Evolutionary conservation across 2,329 filamentous ascomycete genomes (phyloP).

Genomic region (Arthrocladium fulminans): DNA sequence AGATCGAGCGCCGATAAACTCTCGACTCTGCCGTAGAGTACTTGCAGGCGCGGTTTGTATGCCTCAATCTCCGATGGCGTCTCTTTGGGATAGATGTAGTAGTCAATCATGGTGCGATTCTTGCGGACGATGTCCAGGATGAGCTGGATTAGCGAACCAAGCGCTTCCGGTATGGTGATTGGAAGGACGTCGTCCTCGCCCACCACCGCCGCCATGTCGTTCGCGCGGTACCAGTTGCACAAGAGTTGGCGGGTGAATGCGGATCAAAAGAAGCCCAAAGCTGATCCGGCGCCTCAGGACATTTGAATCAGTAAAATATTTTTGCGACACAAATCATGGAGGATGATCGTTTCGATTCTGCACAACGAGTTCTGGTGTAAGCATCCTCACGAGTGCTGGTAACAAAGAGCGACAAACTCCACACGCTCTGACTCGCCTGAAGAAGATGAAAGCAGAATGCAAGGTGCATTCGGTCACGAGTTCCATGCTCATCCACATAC

Average conservation of each 20-base stretch:
- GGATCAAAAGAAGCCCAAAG: background rate
- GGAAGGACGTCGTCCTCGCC: conserved; percentile 1
- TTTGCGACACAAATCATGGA: background rate
- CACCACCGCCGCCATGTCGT: background rate
- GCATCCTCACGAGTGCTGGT: background rate
- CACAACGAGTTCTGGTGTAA: background rate
- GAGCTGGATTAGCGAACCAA: conserved; percentile 13
- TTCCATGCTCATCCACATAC: background rate
- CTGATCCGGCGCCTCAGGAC: background rate
- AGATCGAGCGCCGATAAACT: conserved; percentile 14
- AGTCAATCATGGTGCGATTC: conserved; percentile 20
- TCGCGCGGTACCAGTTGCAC: background rate
- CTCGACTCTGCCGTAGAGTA: conserved; percentile 15
- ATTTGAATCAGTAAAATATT: background rate
- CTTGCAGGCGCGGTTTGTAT: conserved; percentile 23
- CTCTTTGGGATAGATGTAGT: conserved; percentile 21
- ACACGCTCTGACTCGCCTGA: background rate
- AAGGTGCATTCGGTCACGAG: conserved; percentile 6
- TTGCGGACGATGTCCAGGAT: conserved; percentile 17
- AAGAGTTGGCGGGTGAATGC: background rate
- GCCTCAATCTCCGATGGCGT: conserved; percentile 18
- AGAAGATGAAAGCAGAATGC: background rate
- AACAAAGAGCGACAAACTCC: background rate
- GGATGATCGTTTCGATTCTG: background rate
- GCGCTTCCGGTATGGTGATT: conserved; percentile 16